Evolutionary conservation across 129 eudicot genomes (phyloP), one percentile per base, ranked within the genome.

Genomic region (Flaveria bidentis): DNA sequence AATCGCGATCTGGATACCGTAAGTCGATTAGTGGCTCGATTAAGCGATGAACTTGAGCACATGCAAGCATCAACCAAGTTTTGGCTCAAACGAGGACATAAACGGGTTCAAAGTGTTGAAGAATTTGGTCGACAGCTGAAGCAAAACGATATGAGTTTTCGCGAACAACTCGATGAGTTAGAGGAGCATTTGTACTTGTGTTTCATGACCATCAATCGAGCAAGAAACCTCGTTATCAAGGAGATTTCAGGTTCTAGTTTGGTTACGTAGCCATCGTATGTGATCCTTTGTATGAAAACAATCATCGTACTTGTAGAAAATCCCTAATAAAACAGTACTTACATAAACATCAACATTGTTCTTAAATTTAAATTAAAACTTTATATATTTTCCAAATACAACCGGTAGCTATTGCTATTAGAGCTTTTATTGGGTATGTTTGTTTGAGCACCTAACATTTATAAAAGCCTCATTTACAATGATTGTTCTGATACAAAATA

Each of bases 121-220:
- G 89, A 92, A 81, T 80, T 92, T 65, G 91, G 88, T 58, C 74
- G 86, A 45, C 93, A 84, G 58, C 74, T 92, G 67, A 87, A 82
- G 78, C 87, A 80, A 74, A 81, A 82, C n/a, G 90, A 89, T 64
- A 45, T 56, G 5, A 83, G 81, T 85, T 92, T 89, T 55, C 69
- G 86, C 52, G 86, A 86, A 76, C 96, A 89, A 63, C 87, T 92
- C 30, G 97, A 92, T 75, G 97, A 92, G 83, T 70, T 92, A 42
- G 97, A 92, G 88, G 96, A 92, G 73, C 97, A 89, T 77, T 65
- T 92, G 83, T 89, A 89, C 69, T 71, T 92, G 39, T 87, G 97
- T 71, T n/a, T 92, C 82, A 92, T 92, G 92, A 92, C 92, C 57
- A 84, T 92, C 53, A 89, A 92, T 71, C 85, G 96, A 78, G 89